phyloP scores from a whole-genome alignment of 768 basidiomycete genomes.

The Naganishia friedmannii region DNA sequence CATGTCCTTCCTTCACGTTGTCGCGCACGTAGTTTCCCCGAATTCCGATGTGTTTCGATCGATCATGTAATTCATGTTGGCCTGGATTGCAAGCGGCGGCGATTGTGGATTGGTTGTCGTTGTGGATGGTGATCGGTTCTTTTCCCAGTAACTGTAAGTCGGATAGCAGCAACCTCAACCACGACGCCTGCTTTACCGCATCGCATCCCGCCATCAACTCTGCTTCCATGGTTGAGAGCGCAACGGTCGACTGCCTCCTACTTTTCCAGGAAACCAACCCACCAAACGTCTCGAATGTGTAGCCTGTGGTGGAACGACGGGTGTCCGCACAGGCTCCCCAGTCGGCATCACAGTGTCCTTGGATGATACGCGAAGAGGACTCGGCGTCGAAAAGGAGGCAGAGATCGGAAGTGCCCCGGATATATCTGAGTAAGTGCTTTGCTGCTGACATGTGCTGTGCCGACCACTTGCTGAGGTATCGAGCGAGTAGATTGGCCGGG shows the following conservation, averaged over 20 bases:
- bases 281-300: conserved; percentile 49
- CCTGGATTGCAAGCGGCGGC: too few relatives aligned
- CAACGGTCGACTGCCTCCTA: conserved; percentile 52
- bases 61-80: too few relatives aligned
- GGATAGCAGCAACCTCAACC: too few relatives aligned
- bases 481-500: conserved; percentile 27
- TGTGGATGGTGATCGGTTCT: too few relatives aligned
- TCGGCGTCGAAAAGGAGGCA: conserved; percentile 30
- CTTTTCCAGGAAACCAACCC: conserved; percentile 52
- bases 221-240: too few relatives aligned
- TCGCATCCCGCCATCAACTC: too few relatives aligned
- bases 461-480: conserved; percentile 27
- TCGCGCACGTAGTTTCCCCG: too few relatives aligned
- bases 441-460: conserved; percentile 31
- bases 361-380: background rate
- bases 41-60: too few relatives aligned
- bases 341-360: conserved; percentile 46
- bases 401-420: conserved; percentile 31
- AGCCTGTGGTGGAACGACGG: conserved; percentile 45
- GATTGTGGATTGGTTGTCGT: too few relatives aligned
- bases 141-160: too few relatives aligned
- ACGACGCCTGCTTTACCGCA: too few relatives aligned
- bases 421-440: conserved; percentile 33
- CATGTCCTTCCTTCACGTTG: too few relatives aligned
- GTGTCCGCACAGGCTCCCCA: conserved; percentile 43